These are phyloP conservation scores for Penicillium waksmanii DNA, from an alignment of 495 filamentous ascomycete species.

Conservation along the genomic window DNA sequence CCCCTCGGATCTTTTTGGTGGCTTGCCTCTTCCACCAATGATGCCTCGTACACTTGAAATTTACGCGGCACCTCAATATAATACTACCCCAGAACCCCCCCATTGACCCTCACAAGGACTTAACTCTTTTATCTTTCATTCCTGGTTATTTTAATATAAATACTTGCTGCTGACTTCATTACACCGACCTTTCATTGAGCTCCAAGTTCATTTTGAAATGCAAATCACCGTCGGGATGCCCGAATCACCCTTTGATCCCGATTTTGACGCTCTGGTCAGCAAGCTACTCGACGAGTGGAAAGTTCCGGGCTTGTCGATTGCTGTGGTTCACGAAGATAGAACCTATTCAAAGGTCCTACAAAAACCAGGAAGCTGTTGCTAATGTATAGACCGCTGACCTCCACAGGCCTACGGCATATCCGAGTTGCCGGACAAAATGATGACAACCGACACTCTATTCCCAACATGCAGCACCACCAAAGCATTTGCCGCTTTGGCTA, in stretches of 20 bases:
- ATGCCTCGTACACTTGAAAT: not conserved
- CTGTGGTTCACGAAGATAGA: constrained; percentile 48
- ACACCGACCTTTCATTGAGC: not conserved
- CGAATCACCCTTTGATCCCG: constrained; percentile 24
- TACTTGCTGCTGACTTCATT: not conserved
- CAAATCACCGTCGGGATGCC: not conserved
- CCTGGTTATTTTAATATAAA: not conserved
- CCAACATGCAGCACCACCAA: constrained; percentile 57
- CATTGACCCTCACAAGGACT: not conserved
- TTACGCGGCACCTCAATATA: not conserved
- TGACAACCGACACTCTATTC: constrained; percentile 51
- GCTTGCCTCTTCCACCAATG: not conserved
- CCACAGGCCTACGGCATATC: constrained; percentile 57
- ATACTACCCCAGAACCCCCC: not conserved
- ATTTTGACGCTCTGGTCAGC: constrained; percentile 43
- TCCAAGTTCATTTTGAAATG: not conserved
- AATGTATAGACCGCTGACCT: not conserved
- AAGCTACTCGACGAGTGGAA: constrained; percentile 49
- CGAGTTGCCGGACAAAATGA: constrained; percentile 37
- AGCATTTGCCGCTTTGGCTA: constrained; percentile 55
- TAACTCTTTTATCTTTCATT: not conserved
- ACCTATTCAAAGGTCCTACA: constrained; percentile 47
- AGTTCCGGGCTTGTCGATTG: constrained; percentile 54
- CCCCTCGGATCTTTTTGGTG: not conserved
- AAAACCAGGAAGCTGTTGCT: not conserved